Conservation (phyloP, 2,329 filamentous ascomycete species). For the Ophiostoma ulmi region DNA sequence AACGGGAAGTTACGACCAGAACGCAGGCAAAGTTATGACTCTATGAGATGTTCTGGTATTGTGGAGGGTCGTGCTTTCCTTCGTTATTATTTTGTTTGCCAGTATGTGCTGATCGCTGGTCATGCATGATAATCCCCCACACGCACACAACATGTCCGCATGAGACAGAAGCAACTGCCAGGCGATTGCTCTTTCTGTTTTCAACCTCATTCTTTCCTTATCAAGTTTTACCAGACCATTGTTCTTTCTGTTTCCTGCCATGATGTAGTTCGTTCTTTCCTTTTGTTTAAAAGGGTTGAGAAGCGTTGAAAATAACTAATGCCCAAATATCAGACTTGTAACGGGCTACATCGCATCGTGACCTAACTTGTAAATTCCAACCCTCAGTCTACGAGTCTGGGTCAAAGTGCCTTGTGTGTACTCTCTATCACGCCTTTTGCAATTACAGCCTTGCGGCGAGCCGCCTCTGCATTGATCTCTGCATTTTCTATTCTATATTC, state of each 20-base stretch:
- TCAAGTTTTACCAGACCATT: neutral
- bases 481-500: neutral
- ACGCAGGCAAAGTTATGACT: neutral
- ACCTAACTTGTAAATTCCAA: neutral
- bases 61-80: neutral
- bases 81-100: too few relatives aligned
- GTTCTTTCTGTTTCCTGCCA: neutral
- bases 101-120: too few relatives aligned
- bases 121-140: too few relatives aligned
- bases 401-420: neutral
- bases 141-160: neutral
- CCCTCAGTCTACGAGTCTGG: too few relatives aligned
- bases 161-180: neutral
- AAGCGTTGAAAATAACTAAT: neutral
- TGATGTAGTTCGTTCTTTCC: neutral
- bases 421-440: neutral
- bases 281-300: neutral
- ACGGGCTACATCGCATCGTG: slow-evolving; percentile 5
- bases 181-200: neutral
- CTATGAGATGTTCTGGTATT: neutral
- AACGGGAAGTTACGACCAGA: neutral
- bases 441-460: neutral
- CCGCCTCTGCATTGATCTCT: neutral
- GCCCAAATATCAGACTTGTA: neutral
- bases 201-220: neutral